Evolutionary conservation across 2,329 filamentous ascomycete species (phyloP).

Genomic region (Gremmenia infestans): DNA sequence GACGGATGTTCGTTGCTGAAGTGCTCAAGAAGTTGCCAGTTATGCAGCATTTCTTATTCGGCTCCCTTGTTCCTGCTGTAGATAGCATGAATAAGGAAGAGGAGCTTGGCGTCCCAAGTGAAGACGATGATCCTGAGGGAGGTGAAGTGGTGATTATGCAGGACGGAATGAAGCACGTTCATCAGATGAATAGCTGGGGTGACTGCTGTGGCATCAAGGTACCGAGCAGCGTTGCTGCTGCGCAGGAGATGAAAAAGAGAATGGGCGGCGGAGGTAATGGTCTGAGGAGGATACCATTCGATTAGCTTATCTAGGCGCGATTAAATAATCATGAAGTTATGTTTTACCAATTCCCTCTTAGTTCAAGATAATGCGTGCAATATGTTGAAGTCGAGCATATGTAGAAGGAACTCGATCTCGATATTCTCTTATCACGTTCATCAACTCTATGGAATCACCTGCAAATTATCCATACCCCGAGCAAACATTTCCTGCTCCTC

Average conservation of each 20-base stretch:
- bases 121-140: conserved; percentile 47
- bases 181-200: conserved; percentile 74
- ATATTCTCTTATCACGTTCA: background rate
- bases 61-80: conserved; percentile 72
- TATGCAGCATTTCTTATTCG: conserved; percentile 98
- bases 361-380: background rate
- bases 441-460: background rate
- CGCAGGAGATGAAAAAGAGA: conserved; percentile 79
- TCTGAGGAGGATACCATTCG: conserved; percentile 75
- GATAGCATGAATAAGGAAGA: conserved; percentile 72
- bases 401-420: background rate
- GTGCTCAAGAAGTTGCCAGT: conserved; percentile 91
- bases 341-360: background rate
- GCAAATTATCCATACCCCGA: background rate
- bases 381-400: background rate
- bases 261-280: conserved; percentile 52
- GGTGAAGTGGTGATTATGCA: conserved; percentile 60
- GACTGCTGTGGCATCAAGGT: conserved; percentile 99
- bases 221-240: conserved; percentile 86
- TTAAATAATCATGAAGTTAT: background rate
- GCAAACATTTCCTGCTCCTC: background rate
- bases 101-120: conserved; percentile 42
- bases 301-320: conserved; percentile 41
- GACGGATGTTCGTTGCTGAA: conserved; percentile 92
- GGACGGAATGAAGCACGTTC: conserved; percentile 64